These are phyloP conservation scores for Paramecium tetraurelia DNA, from an alignment of 73 alveolate genomes.

Conservation along the genomic window DNA sequence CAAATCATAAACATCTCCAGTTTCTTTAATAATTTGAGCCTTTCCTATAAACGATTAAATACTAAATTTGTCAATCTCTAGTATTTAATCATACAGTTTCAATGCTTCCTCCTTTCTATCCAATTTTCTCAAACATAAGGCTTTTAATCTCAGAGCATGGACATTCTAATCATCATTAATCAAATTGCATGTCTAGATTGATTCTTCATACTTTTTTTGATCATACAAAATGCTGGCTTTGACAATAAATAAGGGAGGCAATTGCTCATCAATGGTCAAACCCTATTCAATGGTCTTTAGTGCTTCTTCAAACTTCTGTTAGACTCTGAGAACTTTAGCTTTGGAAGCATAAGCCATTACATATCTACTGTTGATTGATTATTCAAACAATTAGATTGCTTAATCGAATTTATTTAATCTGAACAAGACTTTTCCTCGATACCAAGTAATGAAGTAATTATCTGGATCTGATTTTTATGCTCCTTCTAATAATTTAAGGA, in stretches of 20 bases:
- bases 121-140: background rate
- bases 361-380: background rate
- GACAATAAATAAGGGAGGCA: background rate
- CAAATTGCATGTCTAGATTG: background rate
- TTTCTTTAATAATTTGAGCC: background rate
- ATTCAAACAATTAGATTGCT: background rate
- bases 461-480: conserved; percentile 17
- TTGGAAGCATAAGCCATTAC: background rate
- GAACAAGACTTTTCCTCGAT: background rate
- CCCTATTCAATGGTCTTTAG: background rate
- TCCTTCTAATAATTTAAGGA: background rate
- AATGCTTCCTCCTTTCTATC: background rate
- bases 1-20: background rate
- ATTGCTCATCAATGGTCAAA: background rate
- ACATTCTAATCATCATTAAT: background rate
- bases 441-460: background rate
- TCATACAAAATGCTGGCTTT: background rate
- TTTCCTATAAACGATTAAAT: background rate
- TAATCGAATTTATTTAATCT: conserved; percentile 24
- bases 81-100: background rate
- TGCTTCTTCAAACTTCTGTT: background rate
- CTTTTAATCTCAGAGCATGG: conserved; percentile 6
- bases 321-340: background rate
- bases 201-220: conserved; percentile 5
- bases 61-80: background rate